Evolutionary conservation across 2,329 filamentous ascomycete genomes (phyloP).

Genomic region (Plenodomus biglobosus): DNA sequence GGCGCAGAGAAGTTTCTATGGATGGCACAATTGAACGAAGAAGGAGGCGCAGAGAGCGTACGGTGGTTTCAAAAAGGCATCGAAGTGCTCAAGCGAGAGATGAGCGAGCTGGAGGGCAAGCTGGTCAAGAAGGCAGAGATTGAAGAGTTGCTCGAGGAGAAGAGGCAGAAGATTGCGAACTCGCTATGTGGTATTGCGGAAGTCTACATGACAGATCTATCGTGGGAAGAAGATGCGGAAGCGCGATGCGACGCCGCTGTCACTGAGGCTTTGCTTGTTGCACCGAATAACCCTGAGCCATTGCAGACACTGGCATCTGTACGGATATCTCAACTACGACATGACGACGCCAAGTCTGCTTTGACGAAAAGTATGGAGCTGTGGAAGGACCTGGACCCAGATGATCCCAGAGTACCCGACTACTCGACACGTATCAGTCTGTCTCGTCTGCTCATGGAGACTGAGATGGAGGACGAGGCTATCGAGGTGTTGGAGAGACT

Average conservation of each 20-base stretch:
- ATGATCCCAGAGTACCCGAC: conserved; percentile 74
- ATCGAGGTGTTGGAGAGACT: conserved; percentile 82
- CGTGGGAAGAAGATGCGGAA: conserved; percentile 88
- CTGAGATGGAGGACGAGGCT: conserved; percentile 80
- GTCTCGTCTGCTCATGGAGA: conserved; percentile 84
- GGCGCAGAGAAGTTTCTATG: conserved; percentile 94
- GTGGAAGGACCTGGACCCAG: conserved; percentile 78
- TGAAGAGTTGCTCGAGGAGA: conserved; percentile 58
- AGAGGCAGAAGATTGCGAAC: conserved; percentile 79
- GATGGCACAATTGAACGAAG: conserved; percentile 81
- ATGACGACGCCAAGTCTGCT: conserved; percentile 78
- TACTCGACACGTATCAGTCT: conserved; percentile 85
- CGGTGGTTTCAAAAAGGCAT: conserved; percentile 69
- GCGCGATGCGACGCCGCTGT: conserved; percentile 81
- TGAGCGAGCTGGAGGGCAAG: conserved; percentile 62
- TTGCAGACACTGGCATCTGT: conserved; percentile 94
- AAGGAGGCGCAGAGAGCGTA: conserved; percentile 62
- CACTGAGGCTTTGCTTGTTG: conserved; percentile 85
- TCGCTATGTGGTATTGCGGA: conserved; percentile 93
- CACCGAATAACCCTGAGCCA: conserved; percentile 80
- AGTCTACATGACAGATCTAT: conserved; percentile 98
- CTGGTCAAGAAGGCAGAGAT: conserved; percentile 39
- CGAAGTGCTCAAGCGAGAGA: conserved; percentile 68
- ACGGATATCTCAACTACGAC: conserved; percentile 80
- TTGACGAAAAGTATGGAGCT: conserved; percentile 76